phyloP scores from a whole-genome alignment of 768 basidiomycete genomes.

The Kwoniella pini region DNA sequence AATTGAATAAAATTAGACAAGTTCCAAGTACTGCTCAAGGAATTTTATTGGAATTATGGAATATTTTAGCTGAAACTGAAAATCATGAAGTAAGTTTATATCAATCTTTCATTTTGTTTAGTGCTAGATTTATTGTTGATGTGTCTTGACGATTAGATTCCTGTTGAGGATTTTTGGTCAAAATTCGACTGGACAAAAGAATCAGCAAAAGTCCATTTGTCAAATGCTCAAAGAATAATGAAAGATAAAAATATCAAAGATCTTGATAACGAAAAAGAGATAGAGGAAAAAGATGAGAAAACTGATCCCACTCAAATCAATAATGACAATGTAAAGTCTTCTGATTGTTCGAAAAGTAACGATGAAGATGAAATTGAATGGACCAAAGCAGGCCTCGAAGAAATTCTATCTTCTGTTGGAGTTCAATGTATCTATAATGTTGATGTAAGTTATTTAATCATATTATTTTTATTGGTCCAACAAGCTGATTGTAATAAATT shows the following conservation, averaged over 20 bases:
- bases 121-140: background rate
- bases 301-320: background rate
- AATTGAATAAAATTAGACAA: constrained; percentile 5
- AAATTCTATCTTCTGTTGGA: constrained; percentile 40
- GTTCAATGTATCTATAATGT: constrained; percentile 43
- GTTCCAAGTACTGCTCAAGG: constrained; percentile 31
- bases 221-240: background rate
- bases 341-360: too few species aligned
- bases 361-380: constrained; percentile 13
- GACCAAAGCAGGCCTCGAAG: constrained; percentile 26
- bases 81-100: constrained; percentile 37
- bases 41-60: constrained; percentile 43
- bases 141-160: constrained; percentile 18
- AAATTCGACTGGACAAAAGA: constrained; percentile 42
- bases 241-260: background rate
- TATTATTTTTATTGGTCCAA: background rate
- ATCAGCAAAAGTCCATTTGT: constrained; percentile 28
- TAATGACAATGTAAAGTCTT: too few species aligned
- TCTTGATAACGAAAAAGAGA: background rate
- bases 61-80: constrained; percentile 33
- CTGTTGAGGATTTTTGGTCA: constrained; percentile 39
- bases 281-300: background rate
- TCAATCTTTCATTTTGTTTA: background rate
- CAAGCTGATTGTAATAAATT: background rate
- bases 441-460: constrained; percentile 23